These are phyloP conservation scores for Agrocybe praecox DNA, from an alignment of 768 basidiomycete species.

Conservation along the genomic window DNA sequence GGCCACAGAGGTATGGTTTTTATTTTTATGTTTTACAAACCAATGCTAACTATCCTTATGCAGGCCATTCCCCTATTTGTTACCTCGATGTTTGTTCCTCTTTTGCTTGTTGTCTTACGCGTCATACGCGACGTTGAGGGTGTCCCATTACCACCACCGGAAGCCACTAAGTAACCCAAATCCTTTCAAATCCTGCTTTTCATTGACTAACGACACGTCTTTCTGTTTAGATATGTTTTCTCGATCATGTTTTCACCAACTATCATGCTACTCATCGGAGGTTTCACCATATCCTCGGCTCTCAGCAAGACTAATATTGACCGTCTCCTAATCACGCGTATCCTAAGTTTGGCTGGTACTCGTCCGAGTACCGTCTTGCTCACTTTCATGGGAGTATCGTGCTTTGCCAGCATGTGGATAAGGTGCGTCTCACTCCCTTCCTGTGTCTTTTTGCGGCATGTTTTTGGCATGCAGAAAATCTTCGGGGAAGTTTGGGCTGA, in stretches of 20 bases:
- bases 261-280: slow-evolving; percentile 97
- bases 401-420: slow-evolving; percentile 99
- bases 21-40: slow-evolving; percentile 1
- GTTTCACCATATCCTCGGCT: slow-evolving; percentile 97
- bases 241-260: slow-evolving; percentile 97
- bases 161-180: slow-evolving; percentile 77
- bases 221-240: slow-evolving; percentile 73
- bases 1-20: slow-evolving; percentile 84
- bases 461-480: neutral
- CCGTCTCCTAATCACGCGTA: slow-evolving; percentile 85
- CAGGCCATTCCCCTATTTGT: slow-evolving; percentile 97
- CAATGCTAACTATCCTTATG: neutral
- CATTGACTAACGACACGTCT: slow-evolving; percentile 4
- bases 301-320: slow-evolving; percentile 96
- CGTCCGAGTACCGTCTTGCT: slow-evolving; percentile 85
- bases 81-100: slow-evolving; percentile 89
- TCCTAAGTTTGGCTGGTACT: slow-evolving; percentile 89
- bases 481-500: neutral
- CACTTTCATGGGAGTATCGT: slow-evolving; percentile 94
- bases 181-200: neutral
- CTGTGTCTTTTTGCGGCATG: neutral
- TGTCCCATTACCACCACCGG: slow-evolving; percentile 53
- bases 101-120: slow-evolving; percentile 82
- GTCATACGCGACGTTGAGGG: slow-evolving; percentile 70
- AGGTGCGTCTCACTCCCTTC: slow-evolving; percentile 48